Percentiles rank a stretch among this genome's conserved stretches.
Evolutionary conservation across 495 filamentous ascomycete genomes (phyloP).

Genomic region (Aspergillus bridgeri): DNA sequence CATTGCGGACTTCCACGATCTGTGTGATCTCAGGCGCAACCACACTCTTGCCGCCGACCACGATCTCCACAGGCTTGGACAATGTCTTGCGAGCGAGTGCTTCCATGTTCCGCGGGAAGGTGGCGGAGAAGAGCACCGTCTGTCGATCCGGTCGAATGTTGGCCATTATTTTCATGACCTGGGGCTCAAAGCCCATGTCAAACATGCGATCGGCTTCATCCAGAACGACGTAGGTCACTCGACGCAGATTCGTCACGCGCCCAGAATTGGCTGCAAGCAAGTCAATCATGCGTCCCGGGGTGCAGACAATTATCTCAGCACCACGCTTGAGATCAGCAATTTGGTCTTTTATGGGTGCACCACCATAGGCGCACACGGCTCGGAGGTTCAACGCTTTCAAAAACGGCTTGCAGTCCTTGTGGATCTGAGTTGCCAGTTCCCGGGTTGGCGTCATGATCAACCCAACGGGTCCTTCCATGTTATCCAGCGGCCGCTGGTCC

Average conservation of each 20-base stretch:
- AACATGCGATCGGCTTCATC: constrained; percentile 99
- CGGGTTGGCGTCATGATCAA: constrained; percentile 93
- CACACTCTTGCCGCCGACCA: constrained; percentile 85
- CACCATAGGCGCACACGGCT: constrained; percentile 92
- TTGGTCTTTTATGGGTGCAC: constrained; percentile 95
- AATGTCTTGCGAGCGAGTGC: constrained; percentile 83
- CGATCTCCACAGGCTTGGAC: constrained; percentile 83
- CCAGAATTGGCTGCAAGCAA: constrained; percentile 88
- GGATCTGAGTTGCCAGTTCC: constrained; percentile 92
- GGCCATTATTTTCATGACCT: constrained; percentile 92
- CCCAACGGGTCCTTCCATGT: constrained; percentile 81
- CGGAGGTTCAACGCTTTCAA: constrained; percentile 85
- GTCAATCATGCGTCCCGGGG: constrained; percentile 96
- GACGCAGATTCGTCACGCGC: constrained; percentile 81
- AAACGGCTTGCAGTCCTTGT: constrained; percentile 90
- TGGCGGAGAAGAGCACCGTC: constrained; percentile 93
- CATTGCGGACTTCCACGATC: constrained; percentile 81
- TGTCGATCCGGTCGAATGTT: constrained; percentile 90
- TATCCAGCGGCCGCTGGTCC: constrained; percentile 80
- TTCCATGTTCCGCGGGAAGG: constrained; percentile 93
- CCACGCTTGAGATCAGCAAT: constrained; percentile 95
- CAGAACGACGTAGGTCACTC: constrained; percentile 89
- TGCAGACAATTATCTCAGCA: constrained; percentile 92
- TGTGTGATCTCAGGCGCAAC: constrained; percentile 95
- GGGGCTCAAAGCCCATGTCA: constrained; percentile 98